Conservation (phyloP, 306 rosid genomes). For the Malus sieversii region DNA sequence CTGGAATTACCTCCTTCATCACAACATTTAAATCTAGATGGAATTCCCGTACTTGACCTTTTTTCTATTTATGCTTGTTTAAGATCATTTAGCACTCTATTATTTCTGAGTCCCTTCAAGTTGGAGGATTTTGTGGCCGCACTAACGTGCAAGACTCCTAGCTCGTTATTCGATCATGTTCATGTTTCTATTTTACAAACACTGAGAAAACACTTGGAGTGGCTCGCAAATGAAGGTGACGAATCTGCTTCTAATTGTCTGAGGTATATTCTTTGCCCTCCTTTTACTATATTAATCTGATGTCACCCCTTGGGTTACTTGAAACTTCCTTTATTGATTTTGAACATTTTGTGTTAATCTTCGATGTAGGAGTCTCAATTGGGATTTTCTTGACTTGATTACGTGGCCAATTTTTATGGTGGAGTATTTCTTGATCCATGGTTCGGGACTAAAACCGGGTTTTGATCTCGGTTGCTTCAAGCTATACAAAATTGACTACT, state of each 20-base stretch:
- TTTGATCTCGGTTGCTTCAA: slow-evolving; percentile 45
- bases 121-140: slow-evolving; percentile 77
- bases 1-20: slow-evolving; percentile 82
- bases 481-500: slow-evolving; percentile 58
- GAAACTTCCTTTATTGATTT: neutral
- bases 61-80: slow-evolving; percentile 81
- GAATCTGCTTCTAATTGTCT: slow-evolving; percentile 81
- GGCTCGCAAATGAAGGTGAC: slow-evolving; percentile 73
- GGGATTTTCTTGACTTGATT: slow-evolving; percentile 84
- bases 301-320: slow-evolving; percentile 19
- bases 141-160: slow-evolving; percentile 54
- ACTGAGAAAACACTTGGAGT: slow-evolving; percentile 83
- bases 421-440: slow-evolving; percentile 73
- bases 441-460: slow-evolving; percentile 54
- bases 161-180: slow-evolving; percentile 61
- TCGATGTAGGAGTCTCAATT: slow-evolving; percentile 75
- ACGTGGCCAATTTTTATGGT: slow-evolving; percentile 94
- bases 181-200: slow-evolving; percentile 75
- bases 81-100: slow-evolving; percentile 76
- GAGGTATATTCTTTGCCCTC: slow-evolving; percentile 38
- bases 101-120: slow-evolving; percentile 94
- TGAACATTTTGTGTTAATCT: slow-evolving; percentile 16
- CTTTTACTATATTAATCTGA: slow-evolving; percentile 4
- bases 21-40: slow-evolving; percentile 56
- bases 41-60: slow-evolving; percentile 68